Percentiles rank a stretch among this genome's conserved stretches.
These are phyloP conservation scores for Kitagawia praeruptora DNA, from an alignment of 129 eudicot species.

Conservation along the genomic window DNA sequence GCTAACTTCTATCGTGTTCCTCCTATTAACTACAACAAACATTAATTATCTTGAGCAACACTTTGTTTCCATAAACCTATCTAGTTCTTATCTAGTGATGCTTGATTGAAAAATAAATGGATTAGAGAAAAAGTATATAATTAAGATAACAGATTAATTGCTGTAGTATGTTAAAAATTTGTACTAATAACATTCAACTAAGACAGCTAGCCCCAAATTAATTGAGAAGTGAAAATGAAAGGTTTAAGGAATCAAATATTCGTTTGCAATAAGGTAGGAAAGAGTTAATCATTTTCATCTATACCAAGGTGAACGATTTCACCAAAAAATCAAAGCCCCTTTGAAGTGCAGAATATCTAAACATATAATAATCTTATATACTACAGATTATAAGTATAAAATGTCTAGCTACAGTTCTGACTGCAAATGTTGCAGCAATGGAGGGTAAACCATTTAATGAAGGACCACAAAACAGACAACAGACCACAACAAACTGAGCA, in stretches of 20 bases:
- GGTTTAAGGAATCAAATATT: background rate
- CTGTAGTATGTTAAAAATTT: too few species aligned
- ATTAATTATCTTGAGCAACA: background rate
- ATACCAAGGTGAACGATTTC: background rate
- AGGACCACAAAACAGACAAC: too few species aligned
- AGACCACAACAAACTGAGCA: too few species aligned
- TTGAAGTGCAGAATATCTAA: background rate
- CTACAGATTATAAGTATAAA: background rate
- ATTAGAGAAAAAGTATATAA: background rate
- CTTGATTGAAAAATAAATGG: background rate
- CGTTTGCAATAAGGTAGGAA: background rate
- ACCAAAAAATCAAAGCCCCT: background rate
- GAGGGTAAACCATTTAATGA: slow-evolving; percentile 30
- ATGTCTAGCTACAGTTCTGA: slow-evolving; percentile 60
- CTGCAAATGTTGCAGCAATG: slow-evolving; percentile 62
- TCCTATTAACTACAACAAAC: background rate
- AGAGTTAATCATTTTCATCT: background rate
- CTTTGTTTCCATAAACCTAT: background rate
- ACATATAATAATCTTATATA: background rate
- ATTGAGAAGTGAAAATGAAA: background rate
- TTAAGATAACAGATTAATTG: background rate
- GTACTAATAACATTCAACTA: background rate
- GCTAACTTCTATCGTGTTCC: background rate
- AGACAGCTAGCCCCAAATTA: background rate
- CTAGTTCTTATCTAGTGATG: background rate